Conservation (phyloP, 2,329 filamentous ascomycete species). For the Didymella segeticola region DNA sequence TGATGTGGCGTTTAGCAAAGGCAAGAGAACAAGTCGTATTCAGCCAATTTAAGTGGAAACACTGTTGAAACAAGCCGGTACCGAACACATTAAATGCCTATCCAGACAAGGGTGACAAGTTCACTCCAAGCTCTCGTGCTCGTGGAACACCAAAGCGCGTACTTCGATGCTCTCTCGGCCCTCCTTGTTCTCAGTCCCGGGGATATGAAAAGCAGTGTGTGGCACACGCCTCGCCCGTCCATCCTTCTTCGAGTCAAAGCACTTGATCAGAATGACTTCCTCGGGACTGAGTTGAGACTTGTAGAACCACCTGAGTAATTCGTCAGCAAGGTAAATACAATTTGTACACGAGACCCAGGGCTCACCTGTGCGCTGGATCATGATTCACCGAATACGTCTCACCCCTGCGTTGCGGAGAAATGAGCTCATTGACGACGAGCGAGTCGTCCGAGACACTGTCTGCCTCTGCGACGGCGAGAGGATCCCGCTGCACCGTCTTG, state of each 20-base stretch:
- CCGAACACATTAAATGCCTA: too few species aligned
- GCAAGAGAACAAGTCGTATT: too few species aligned
- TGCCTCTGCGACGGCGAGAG: conserved; percentile 42
- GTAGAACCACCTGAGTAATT: conserved; percentile 46
- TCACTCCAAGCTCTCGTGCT: conserved; percentile 36
- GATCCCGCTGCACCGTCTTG: conserved; percentile 41
- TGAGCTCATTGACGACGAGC: conserved; percentile 36
- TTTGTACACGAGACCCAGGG: too few species aligned
- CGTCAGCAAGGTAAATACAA: too few species aligned
- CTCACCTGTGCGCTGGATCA: conserved; percentile 35
- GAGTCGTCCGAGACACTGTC: conserved; percentile 36
- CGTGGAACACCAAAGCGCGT: conserved; percentile 44
- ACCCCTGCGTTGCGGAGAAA: conserved; percentile 39
- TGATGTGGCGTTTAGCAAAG: too few species aligned
- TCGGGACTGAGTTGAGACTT: conserved; percentile 37
- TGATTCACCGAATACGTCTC: conserved; percentile 40
- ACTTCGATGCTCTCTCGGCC: conserved; percentile 46
- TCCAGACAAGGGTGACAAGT: neutral
- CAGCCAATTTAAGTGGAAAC: too few species aligned
- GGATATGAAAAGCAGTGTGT: conserved; percentile 43
- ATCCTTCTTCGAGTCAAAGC: conserved; percentile 45
- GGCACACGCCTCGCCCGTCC: conserved; percentile 44
- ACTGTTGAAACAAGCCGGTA: too few species aligned
- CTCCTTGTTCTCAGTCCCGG: conserved; percentile 35
- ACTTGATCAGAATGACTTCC: conserved; percentile 45